Base-by-base conservation (phyloP, 1,284 basidiomycete genomes). In the Pseudozyma sp. region DNA sequence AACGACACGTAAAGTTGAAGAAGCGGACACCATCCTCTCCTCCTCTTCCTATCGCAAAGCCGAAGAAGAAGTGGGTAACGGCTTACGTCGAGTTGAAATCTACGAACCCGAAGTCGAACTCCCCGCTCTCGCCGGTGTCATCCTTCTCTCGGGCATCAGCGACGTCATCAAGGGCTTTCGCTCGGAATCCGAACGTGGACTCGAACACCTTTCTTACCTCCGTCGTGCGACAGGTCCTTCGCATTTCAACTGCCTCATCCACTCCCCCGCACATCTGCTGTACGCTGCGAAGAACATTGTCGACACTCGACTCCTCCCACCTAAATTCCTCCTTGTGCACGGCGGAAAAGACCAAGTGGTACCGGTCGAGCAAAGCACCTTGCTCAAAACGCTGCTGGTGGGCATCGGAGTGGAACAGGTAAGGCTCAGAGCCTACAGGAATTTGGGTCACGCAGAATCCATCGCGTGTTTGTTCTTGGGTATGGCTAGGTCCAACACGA, bases 91-190 rank as follows among this genome's bases (percentile, higher is more conserved):
- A 12, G 80, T 86, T 55, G 78, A 85, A 48, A 79, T 86, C 43
- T 86, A 86, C 73, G 83, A 80, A 3, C 79, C 80, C 1, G 81
- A 86, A 25, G 69, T 86, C 11, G 78, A 79, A 11, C 67, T 86
- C 1, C 86, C 86, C 0, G 71, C 71, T 0, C 52, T 87, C 21
- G 79, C 79, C 0, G 86, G 86, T 19, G 71, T 86, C 1, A 85
- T 86, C 40, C 76, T 86, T 47, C 69, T 86, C 9, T 78, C 84
- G 1, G 85, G 86, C 8, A 71, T 86, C n/a, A 78, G 80, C 43
- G 86, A 87, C 68, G 83, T 86, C 12, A 84, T 86, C 70, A 86
- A 86, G 57, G 85, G 85, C 25, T 85, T 81, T 52, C 59, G 78
- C 9, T 83, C 59, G 72, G 85, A 86, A 52, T 78, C 83, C 25